Base-by-base conservation (phyloP, 2,329 filamentous ascomycete species). In the Amesomyces nigricolor region DNA sequence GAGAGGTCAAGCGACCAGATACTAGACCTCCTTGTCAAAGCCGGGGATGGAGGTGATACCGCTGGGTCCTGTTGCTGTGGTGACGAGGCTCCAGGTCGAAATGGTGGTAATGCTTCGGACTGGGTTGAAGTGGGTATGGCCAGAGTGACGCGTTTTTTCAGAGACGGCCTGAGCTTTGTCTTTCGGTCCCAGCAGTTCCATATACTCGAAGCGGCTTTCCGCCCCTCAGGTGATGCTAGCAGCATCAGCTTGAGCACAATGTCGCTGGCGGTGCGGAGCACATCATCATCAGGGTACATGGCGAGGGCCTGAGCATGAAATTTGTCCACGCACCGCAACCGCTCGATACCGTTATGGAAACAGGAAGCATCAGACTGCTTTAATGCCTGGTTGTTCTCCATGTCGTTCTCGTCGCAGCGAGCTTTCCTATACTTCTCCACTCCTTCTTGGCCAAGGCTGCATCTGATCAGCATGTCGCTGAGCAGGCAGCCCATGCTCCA, bases 381-480 rank as follows among this genome's bases (percentile, higher is more conserved):
- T 29, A n/a, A 3, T 37, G 8, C 45, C 7, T 26, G 43, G 47
- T 56, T 26, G 22, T n/a, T n/a, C n/a, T n/a, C n/a, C n/a, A n/a
- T n/a, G n/a, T n/a, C n/a, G n/a, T n/a, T n/a, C n/a, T n/a, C 53
- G 7, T 19, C 11, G 6, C 11, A 16, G 1, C 53, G 47, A 29
- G 32, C 47, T 10, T 26, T 7, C 6, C 47, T 19, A n/a, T 51
- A 56, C 2, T 17, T 37, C 17, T 44, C 7, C 6, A 56, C 22
- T 6, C 53, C 53, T 22, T 44, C 42, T 22, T n/a, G 6, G 6
- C 48, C 48, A 5, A 56, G n/a, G 2, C 35, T 46, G n/a, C 13
- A 37, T 26, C 47, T 16, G 6, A 56, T 30, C 22, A 56, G 17
- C 48, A 56, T 56, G 42, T 51, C 42, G 42, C 47, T 51, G 32